Evolutionary conservation across 768 basidiomycete species (phyloP).

Genomic region (Tephrocybe sp.): DNA sequence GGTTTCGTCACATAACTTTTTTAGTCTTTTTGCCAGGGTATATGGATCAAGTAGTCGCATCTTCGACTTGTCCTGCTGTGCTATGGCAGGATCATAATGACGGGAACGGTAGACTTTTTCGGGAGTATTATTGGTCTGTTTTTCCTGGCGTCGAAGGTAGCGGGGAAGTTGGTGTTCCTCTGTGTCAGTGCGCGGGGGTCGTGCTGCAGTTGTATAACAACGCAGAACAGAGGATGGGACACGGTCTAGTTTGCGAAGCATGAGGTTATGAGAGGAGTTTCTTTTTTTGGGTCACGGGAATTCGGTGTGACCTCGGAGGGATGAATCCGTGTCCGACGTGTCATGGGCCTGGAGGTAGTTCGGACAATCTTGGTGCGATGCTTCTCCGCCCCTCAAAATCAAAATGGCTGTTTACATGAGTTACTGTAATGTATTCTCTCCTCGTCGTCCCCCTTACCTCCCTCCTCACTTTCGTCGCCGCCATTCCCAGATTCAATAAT

Average conservation of each 20-base stretch:
- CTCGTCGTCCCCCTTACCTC: conserved; percentile 20
- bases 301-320: conserved; percentile 14
- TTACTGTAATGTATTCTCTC: conserved; percentile 11
- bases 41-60: conserved; percentile 57
- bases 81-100: conserved; percentile 31
- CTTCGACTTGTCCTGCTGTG: conserved; percentile 24
- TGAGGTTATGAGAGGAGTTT: conserved; percentile 2
- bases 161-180: conserved; percentile 21
- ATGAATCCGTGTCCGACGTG: not conserved
- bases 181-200: not conserved
- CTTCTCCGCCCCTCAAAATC: conserved; percentile 22
- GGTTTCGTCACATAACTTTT: conserved; percentile 50
- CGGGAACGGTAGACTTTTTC: conserved; percentile 32
- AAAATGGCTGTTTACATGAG: conserved; percentile 4
- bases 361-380: conserved; percentile 23
- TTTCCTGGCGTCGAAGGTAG: conserved; percentile 26
- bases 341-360: conserved; percentile 10
- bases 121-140: conserved; percentile 5
- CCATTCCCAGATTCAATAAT: conserved; percentile 40
- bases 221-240: conserved; percentile 4
- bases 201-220: conserved; percentile 1
- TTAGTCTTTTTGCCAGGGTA: conserved; percentile 56
- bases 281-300: conserved; percentile 11
- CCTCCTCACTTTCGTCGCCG: conserved; percentile 21
- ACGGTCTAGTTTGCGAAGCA: conserved; percentile 8